A percentile compares a stretch with the other conserved stretches of the same genome.
Evolutionary conservation across 2,329 filamentous ascomycete species (phyloP).

Genomic region (Xylaria sp.): DNA sequence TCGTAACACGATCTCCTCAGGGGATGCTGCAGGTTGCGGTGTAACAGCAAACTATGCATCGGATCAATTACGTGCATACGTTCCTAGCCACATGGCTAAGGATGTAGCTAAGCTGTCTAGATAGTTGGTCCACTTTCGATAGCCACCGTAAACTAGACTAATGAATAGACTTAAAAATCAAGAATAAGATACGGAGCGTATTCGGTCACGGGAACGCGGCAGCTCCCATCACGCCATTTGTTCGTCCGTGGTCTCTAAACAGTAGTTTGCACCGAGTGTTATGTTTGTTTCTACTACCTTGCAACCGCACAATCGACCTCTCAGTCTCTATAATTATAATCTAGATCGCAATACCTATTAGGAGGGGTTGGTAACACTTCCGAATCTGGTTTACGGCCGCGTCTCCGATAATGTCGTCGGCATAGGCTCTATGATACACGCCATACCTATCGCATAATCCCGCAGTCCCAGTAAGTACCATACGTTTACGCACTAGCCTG

Average conservation of each 20-base stretch:
- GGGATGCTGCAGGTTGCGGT: background rate
- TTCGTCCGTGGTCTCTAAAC: background rate
- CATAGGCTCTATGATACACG: background rate
- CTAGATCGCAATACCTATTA: background rate
- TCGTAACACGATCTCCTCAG: background rate
- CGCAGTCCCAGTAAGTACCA: slow-evolving; percentile 6
- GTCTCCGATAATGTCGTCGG: background rate
- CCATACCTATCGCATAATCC: slow-evolving; percentile 3
- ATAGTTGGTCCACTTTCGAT: background rate
- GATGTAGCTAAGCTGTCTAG: background rate
- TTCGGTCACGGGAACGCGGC: background rate
- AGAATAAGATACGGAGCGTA: background rate
- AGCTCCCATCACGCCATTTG: background rate
- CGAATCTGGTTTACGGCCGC: background rate
- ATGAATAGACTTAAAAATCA: background rate
- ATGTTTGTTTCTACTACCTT: background rate
- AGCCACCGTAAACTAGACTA: background rate
- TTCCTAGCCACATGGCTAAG: background rate
- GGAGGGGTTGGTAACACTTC: background rate
- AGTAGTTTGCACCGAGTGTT: background rate
- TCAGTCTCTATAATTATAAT: background rate
- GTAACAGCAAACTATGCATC: background rate
- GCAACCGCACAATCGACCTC: background rate
- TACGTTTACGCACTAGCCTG: slow-evolving; percentile 2
- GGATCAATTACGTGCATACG: no score